Evolutionary conservation across 768 basidiomycete species (phyloP), one percentile per base, ranked within the genome.

Genomic region (Tephrocybe sp.): DNA sequence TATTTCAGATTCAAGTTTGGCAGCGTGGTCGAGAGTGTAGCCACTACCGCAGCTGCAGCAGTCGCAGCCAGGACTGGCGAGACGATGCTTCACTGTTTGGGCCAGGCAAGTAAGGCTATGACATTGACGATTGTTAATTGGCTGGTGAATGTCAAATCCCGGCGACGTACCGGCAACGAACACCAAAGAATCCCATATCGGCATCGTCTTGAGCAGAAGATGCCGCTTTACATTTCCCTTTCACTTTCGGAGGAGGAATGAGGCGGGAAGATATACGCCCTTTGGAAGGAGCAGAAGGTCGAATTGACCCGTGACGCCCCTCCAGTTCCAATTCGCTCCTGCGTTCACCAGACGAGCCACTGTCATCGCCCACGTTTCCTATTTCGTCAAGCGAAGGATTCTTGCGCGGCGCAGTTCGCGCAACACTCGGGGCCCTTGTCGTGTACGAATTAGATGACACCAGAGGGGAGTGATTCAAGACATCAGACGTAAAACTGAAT

Each of bases 401-500:
- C n/a, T 44, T 37, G 34, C 26, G 37, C 7, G 8, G 15, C 18
- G 47, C 9, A 21, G 13, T 5, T 19, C 18, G 11, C 9, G 36
- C 36, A 19, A 37, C 18, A 5, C 18, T 19, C 7, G 36, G 36
- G 16, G 83, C 58, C 47, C 70, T 76, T 12, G 82, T 80, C 1
- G 77, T 79, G 52, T 77, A 80, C n/a, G 78, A 72, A 41, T 71
- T 61, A 24, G 81, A 74, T 27, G 79, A 65, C 35, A 89, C 78
- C 6, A 83, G 72, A 1, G 87, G 78, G n/a, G 77, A 71, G 47
- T 82, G 80, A 5, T 82, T 80, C 66, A 87, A 73, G 6, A 73
- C 75, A 60, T 90, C 89, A 5, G 89, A 82, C 16, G 83, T 72
- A 62, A 87, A 86, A 52, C 89, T 91, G 11, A 19, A 15, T 31